phyloP scores from a whole-genome alignment of 768 basidiomycete genomes.

The Candolleomyces eurysporus region DNA sequence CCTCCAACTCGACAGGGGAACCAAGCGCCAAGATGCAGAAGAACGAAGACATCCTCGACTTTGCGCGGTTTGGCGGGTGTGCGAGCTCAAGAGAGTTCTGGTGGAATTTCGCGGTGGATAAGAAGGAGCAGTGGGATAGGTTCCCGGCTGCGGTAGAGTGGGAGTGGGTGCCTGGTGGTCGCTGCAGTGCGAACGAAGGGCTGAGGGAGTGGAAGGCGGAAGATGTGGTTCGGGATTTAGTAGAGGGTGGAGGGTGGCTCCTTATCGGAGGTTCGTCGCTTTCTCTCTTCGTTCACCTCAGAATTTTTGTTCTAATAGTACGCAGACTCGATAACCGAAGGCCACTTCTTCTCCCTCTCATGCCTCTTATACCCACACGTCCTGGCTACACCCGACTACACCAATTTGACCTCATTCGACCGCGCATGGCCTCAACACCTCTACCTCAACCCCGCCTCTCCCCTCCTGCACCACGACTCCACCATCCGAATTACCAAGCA shows the following conservation, averaged over 20 bases:
- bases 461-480: conserved; percentile 39
- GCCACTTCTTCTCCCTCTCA: conserved; percentile 72
- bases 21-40: no score
- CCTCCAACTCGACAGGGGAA: no score
- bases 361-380: conserved; percentile 68
- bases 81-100: conserved; percentile 55
- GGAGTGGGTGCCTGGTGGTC: conserved; percentile 48
- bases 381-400: conserved; percentile 61
- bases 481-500: conserved; percentile 20
- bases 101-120: conserved; percentile 64
- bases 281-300: conserved; percentile 26
- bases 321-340: conserved; percentile 66
- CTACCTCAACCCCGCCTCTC: conserved; percentile 59
- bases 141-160: conserved; percentile 54
- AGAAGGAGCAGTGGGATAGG: conserved; percentile 43
- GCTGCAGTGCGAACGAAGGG: conserved; percentile 28
- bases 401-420: conserved; percentile 44
- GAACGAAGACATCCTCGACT: no score
- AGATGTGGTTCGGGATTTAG: conserved; percentile 52
- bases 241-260: conserved; percentile 69
- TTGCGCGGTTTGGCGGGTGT: no score
- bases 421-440: conserved; percentile 66
- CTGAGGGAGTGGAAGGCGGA: conserved; percentile 39
- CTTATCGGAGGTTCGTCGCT: conserved; percentile 55
- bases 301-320: conserved; percentile 40